These are phyloP conservation scores for Globisporangium spinosum DNA, from an alignment of 352 stramenopile species.

Conservation along the genomic window DNA sequence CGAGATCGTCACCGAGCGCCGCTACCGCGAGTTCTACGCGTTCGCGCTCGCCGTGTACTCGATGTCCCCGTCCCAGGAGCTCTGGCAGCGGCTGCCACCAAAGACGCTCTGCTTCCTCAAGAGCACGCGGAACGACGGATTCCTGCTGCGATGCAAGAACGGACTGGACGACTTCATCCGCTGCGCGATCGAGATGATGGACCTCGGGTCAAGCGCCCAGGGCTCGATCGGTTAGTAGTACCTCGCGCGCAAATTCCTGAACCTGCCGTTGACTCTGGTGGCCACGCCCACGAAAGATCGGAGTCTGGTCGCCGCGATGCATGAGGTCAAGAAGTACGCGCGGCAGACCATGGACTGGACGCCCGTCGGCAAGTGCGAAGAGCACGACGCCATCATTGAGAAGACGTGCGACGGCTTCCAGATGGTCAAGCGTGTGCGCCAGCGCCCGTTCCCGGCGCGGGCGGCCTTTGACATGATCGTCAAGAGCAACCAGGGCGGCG, in stretches of 20 bases:
- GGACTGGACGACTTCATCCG: conserved; percentile 67
- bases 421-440: conserved; percentile 62
- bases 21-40: conserved; percentile 77
- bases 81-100: conserved; percentile 56
- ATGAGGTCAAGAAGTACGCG: conserved; percentile 53
- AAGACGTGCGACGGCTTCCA: conserved; percentile 55
- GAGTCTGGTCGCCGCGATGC: conserved; percentile 39
- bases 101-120: conserved; percentile 62
- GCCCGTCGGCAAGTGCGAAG: conserved; percentile 24
- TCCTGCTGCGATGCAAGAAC: conserved; percentile 58
- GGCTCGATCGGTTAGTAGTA: conserved; percentile 65
- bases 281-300: conserved; percentile 48
- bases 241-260: conserved; percentile 60
- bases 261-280: conserved; percentile 34
- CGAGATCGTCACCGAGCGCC: conserved; percentile 54
- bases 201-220: conserved; percentile 38
- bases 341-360: conserved; percentile 37
- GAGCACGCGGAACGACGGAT: conserved; percentile 38
- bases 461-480: conserved; percentile 73
- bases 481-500: conserved; percentile 24
- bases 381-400: conserved; percentile 53
- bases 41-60: conserved; percentile 56
- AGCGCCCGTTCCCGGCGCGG: conserved; percentile 58
- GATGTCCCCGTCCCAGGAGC: conserved; percentile 57
- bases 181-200: conserved; percentile 54